These are phyloP conservation scores for Rhynchospora pubera DNA, from an alignment of 176 grass and related monocot species.

Conservation along the genomic window DNA sequence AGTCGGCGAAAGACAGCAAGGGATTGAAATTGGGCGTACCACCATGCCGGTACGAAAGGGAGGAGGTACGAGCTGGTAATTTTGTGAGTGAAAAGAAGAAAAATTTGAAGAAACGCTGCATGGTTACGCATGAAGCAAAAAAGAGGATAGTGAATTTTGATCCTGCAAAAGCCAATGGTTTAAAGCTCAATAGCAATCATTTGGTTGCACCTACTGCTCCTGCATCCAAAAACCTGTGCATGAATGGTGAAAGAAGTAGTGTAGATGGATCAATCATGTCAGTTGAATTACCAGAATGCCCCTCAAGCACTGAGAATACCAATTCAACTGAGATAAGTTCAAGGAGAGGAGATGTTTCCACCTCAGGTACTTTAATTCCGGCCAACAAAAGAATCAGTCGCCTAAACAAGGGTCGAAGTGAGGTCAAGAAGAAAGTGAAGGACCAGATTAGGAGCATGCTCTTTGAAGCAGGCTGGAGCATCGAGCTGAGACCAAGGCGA, in stretches of 20 bases:
- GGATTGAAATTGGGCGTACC: conserved; percentile 40
- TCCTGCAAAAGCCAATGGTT: background rate
- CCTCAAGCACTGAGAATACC: conserved; percentile 39
- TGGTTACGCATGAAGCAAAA: conserved; percentile 17
- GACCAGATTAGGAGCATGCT: conserved; percentile 66
- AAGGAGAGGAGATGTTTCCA: conserved; percentile 39
- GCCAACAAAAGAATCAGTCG: conserved; percentile 31
- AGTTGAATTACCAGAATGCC: conserved; percentile 35
- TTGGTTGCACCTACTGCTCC: background rate
- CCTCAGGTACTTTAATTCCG: conserved; percentile 31
- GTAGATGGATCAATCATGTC: conserved; percentile 33
- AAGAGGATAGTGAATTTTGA: conserved; percentile 2
- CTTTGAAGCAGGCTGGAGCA: conserved; percentile 72
- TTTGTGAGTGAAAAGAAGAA: conserved; percentile 33
- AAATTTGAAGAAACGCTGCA: conserved; percentile 18
- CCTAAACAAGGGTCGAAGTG: conserved; percentile 28
- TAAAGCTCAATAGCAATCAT: conserved; percentile 17
- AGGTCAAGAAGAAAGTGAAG: conserved; percentile 61
- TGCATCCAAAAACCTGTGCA: background rate
- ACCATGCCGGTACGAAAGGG: conserved; percentile 40
- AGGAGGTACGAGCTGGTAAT: conserved; percentile 41
- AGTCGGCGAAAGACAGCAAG: conserved; percentile 18
- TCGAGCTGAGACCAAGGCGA: conserved; percentile 64
- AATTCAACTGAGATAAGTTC: conserved; percentile 39
- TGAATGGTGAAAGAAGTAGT: conserved; percentile 32